phyloP scores from a whole-genome alignment of 2,329 filamentous ascomycete genomes.

The Nectriaceae sp. region DNA sequence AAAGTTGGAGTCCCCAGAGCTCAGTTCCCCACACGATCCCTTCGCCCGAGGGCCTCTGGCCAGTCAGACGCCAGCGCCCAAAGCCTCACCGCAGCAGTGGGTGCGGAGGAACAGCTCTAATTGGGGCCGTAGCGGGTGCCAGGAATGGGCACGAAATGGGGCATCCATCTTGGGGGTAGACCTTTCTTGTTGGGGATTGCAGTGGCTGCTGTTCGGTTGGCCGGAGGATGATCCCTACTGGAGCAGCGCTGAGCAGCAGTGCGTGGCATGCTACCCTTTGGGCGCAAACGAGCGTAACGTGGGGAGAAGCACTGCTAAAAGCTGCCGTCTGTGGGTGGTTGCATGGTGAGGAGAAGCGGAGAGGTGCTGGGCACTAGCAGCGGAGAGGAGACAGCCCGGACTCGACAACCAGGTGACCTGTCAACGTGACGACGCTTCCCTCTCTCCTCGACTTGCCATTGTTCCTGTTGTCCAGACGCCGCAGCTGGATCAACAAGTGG shows the following conservation, averaged over 20 bases:
- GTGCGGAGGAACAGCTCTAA: constrained; percentile 16
- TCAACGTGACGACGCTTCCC: no score
- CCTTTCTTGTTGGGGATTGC: constrained; percentile 6
- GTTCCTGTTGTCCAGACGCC: no score
- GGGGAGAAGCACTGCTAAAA: no score
- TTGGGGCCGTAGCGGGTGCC: constrained; percentile 9
- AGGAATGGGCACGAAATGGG: constrained; percentile 1
- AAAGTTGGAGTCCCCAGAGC: constrained; percentile 25
- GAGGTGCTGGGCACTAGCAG: no score
- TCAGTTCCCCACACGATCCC: constrained; percentile 28
- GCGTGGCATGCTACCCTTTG: background rate
- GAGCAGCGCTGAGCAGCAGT: no score
- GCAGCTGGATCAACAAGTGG: no score
- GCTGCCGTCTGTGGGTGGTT: no score
- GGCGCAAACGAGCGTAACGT: background rate
- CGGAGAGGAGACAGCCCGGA: background rate
- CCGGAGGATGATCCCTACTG: constrained; percentile 3
- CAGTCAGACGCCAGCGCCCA: background rate
- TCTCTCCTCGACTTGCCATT: no score
- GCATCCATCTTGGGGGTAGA: constrained; percentile 6
- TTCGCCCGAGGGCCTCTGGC: constrained; percentile 23
- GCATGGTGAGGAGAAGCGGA: background rate
- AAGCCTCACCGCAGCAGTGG: constrained; percentile 18
- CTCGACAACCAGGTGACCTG: no score
- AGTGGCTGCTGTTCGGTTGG: constrained; percentile 6